Evolutionary conservation across 352 stramenopile genomes (phyloP).

Genomic region (Aphanomyces invadans): DNA sequence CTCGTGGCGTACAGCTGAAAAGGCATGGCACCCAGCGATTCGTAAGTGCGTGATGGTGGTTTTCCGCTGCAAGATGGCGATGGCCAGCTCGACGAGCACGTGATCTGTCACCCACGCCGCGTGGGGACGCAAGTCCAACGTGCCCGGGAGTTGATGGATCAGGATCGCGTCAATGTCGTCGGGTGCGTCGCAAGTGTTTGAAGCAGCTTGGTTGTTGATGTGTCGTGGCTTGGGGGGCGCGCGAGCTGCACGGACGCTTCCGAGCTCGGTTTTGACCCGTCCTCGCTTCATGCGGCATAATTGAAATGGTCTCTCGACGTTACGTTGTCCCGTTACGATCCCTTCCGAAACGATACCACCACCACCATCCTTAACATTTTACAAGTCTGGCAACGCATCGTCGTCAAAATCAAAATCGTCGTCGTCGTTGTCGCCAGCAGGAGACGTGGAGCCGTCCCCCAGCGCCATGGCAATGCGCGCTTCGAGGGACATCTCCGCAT

Average conservation of each 20-base stretch:
- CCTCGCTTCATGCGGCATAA: background rate
- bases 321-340: background rate
- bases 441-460: background rate
- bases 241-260: background rate
- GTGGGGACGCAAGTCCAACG: background rate
- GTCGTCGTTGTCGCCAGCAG: background rate
- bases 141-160: background rate
- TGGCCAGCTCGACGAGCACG: background rate
- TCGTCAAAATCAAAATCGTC: conserved; percentile 23
- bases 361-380: too few species aligned
- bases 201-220: background rate
- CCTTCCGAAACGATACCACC: background rate
- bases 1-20: background rate
- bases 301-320: too few species aligned
- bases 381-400: conserved; percentile 21
- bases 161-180: conserved; percentile 1
- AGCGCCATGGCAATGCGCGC: conserved; percentile 14
- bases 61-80: background rate
- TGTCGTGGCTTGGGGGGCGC: background rate
- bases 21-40: background rate
- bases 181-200: background rate
- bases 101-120: background rate
- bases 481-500: conserved; percentile 15
- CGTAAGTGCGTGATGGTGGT: background rate
- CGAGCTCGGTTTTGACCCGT: background rate